Evolutionary conservation across 495 filamentous ascomycete genomes (phyloP).

Genomic region (Tuber umbilicatum): DNA sequence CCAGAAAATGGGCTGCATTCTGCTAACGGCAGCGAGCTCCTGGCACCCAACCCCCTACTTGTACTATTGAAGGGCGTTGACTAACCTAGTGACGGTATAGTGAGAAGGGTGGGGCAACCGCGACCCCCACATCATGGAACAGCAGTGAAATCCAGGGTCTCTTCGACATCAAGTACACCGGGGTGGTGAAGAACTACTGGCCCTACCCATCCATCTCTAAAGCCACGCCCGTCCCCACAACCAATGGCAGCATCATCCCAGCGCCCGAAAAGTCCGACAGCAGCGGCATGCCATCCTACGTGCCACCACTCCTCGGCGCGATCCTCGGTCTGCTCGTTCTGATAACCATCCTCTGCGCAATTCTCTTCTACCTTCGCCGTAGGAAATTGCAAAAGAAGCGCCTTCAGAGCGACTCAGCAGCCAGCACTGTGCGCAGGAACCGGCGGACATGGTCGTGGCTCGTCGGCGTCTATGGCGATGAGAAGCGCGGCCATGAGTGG

Average conservation of each 20-base stretch:
- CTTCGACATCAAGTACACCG: slow-evolving; percentile 54
- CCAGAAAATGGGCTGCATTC: not conserved
- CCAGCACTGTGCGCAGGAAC: slow-evolving; percentile 44
- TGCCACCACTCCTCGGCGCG: slow-evolving; percentile 61
- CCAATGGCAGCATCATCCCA: not conserved
- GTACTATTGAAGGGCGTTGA: not conserved
- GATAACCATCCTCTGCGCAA: slow-evolving; percentile 48
- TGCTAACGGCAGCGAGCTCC: not conserved
- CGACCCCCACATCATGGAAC: slow-evolving; percentile 50
- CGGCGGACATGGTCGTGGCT: slow-evolving; percentile 43
- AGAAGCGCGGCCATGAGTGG: slow-evolving; percentile 21
- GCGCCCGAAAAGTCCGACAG: slow-evolving; percentile 20
- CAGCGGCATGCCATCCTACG: slow-evolving; percentile 53
- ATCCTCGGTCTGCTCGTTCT: slow-evolving; percentile 58
- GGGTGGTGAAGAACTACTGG: slow-evolving; percentile 53
- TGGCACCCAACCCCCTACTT: not conserved
- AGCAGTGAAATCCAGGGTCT: slow-evolving; percentile 49
- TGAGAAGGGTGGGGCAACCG: slow-evolving; percentile 53
- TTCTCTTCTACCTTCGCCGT: slow-evolving; percentile 54
- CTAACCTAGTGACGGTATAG: slow-evolving; percentile 17
- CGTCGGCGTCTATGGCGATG: slow-evolving; percentile 34
- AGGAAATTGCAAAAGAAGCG: slow-evolving; percentile 43
- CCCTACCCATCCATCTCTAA: slow-evolving; percentile 49
- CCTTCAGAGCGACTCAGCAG: slow-evolving; percentile 43
- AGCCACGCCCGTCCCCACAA: not conserved